Evolutionary conservation across 73 alveolate genomes (phyloP).

Genomic region (Strombidium stylifer): DNA sequence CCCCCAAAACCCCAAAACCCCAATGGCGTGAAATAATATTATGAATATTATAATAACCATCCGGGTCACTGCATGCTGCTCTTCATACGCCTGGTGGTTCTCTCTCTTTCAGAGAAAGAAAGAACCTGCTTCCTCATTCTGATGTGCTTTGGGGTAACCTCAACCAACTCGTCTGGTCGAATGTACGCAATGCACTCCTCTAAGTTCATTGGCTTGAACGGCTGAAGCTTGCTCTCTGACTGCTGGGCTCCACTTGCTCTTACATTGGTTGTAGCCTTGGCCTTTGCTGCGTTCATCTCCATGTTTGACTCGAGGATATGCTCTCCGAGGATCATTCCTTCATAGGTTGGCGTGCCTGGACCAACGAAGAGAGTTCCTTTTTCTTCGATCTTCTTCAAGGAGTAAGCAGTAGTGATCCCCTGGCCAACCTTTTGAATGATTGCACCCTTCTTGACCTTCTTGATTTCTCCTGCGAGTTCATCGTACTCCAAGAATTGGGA

Average conservation of each 20-base stretch:
- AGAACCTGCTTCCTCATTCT: slow-evolving; percentile 80
- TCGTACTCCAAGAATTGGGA: slow-evolving; percentile 67
- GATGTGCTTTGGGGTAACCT: slow-evolving; percentile 84
- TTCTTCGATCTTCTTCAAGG: slow-evolving; percentile 75
- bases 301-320: slow-evolving; percentile 71
- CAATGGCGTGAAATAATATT: too few species aligned
- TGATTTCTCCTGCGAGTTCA: slow-evolving; percentile 73
- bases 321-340: slow-evolving; percentile 88
- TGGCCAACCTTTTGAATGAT: slow-evolving; percentile 64
- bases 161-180: slow-evolving; percentile 81
- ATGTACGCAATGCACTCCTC: slow-evolving; percentile 83
- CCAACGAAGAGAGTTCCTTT: slow-evolving; percentile 77
- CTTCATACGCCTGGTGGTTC: slow-evolving; percentile 49
- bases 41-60: too few species aligned
- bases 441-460: slow-evolving; percentile 73
- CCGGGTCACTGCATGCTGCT: too few species aligned
- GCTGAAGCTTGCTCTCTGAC: slow-evolving; percentile 60
- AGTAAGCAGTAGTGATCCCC: slow-evolving; percentile 74
- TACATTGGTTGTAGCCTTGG: slow-evolving; percentile 72
- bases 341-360: slow-evolving; percentile 68
- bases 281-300: slow-evolving; percentile 80
- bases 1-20: too few species aligned
- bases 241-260: slow-evolving; percentile 74
- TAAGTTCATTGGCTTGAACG: slow-evolving; percentile 49
- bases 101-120: slow-evolving; percentile 62